Evolutionary conservation across 148 eudicot species (phyloP), one percentile per base, ranked within the genome.

Genomic region (Dianthus caryophyllus): DNA sequence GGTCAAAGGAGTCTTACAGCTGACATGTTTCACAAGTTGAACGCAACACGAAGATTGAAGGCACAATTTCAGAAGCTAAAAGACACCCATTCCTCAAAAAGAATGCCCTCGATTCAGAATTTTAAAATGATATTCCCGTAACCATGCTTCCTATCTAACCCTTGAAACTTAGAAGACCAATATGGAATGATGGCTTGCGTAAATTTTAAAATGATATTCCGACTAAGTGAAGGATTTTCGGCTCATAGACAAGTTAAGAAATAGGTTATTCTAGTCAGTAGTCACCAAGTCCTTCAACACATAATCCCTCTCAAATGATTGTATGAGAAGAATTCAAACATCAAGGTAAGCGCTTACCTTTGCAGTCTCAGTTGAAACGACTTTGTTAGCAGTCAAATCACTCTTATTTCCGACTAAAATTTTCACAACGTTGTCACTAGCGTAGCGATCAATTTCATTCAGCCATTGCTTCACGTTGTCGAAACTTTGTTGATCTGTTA

Each of bases 381-480:
- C 83, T 77, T 73, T 79, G 65, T 79, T 79, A 64, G 76, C 75
- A 29, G 80, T 69, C 75, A 79, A 55, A 33, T 79, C 83, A 76
- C 69, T 17, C 51, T 79, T 79, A 75, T 79, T 79, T 69, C 83
- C 83, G 48, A 79, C 83, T 65, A 79, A 69, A 38, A 79, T 77
- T 58, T 79, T 79, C 54, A 79, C 83, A 72, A 79, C 83, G 73
- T 70, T 79, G 75, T 79, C 83, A 76, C 83, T 79, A 69, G 82
- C 82, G 54, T 79, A 79, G 21, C 79, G 82, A 18, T 79, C 79
- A 72, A 79, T 79, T 64, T 79, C 82, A 68, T 75, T 79, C 64
- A 79, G 68, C 82, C 82, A 79, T 65, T 75, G 79, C 73, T 79
- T 79, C 48, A 79, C 82, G 71, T 79, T 79, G 6, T 79, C 79